phyloP scores from a whole-genome alignment of 148 eudicot genomes.

The Vaccinium darrowii region DNA sequence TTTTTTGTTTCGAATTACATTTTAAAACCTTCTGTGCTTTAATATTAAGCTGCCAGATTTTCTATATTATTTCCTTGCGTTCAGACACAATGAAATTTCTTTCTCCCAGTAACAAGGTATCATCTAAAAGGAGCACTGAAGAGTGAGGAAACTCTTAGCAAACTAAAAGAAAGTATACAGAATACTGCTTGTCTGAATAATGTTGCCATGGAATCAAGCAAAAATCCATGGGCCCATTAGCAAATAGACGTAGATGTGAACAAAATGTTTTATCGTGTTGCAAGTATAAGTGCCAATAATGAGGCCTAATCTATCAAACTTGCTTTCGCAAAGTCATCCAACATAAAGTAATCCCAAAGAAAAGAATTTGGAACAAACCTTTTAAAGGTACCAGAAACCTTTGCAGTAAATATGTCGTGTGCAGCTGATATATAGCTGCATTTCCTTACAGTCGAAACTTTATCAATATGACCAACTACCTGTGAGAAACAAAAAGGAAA shows the following conservation, averaged over 20 bases:
- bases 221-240: neutral
- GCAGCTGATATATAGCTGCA: slow-evolving; percentile 85
- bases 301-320: neutral
- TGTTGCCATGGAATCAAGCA: neutral
- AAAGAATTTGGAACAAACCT: slow-evolving; percentile 46
- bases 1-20: neutral
- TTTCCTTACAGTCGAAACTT: slow-evolving; percentile 64
- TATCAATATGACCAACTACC: slow-evolving; percentile 85
- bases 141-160: neutral
- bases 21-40: neutral
- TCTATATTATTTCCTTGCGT: neutral
- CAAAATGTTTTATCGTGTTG: neutral
- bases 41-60: slow-evolving; percentile 4
- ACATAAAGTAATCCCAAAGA: neutral
- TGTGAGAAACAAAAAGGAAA: slow-evolving; percentile 24
- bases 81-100: neutral
- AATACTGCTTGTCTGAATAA: neutral
- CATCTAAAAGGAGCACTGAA: neutral
- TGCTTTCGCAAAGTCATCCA: neutral
- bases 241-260: neutral
- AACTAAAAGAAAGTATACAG: neutral
- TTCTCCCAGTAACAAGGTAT: neutral
- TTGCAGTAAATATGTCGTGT: slow-evolving; percentile 73
- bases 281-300: neutral
- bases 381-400: slow-evolving; percentile 91